Evolutionary conservation across 805 yeast genomes (phyloP).

Genomic region (Zygoascus ofunaensis): DNA sequence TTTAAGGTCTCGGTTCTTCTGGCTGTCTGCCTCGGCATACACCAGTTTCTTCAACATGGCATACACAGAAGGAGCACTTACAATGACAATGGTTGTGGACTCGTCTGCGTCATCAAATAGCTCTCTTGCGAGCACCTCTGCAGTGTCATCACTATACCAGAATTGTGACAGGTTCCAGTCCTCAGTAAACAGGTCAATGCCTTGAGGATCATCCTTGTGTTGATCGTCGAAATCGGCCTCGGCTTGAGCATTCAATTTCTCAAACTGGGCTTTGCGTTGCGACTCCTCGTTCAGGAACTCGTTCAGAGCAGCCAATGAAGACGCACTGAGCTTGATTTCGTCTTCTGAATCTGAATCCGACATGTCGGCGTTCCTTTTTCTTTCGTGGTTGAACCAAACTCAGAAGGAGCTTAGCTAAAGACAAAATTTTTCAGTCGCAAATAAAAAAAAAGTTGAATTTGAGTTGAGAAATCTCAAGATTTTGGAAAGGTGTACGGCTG

Average conservation of each 20-base stretch:
- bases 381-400: too few relatives aligned
- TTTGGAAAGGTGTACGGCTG: too few relatives aligned
- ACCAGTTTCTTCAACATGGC: conserved; percentile 63
- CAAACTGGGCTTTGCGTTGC: conserved; percentile 47
- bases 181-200: conserved; percentile 72
- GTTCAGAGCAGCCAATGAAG: conserved; percentile 45
- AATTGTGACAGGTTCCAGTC: conserved; percentile 94
- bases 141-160: conserved; percentile 73
- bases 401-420: too few relatives aligned
- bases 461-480: too few relatives aligned
- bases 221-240: conserved; percentile 43
- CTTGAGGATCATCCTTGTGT: conserved; percentile 22
- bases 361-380: too few relatives aligned
- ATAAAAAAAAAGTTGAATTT: too few relatives aligned
- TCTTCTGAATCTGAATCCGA: neutral
- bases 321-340: conserved; percentile 33
- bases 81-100: conserved; percentile 62
- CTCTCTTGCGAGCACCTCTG: conserved; percentile 57
- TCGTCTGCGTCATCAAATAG: conserved; percentile 68
- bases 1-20: neutral
- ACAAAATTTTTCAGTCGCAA: too few relatives aligned
- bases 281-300: conserved; percentile 62
- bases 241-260: conserved; percentile 44
- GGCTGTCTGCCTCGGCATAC: conserved; percentile 39
- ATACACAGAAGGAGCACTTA: conserved; percentile 87